These are phyloP conservation scores for Acer saccharum DNA, from an alignment of 345 rosid species.

Conservation along the genomic window DNA sequence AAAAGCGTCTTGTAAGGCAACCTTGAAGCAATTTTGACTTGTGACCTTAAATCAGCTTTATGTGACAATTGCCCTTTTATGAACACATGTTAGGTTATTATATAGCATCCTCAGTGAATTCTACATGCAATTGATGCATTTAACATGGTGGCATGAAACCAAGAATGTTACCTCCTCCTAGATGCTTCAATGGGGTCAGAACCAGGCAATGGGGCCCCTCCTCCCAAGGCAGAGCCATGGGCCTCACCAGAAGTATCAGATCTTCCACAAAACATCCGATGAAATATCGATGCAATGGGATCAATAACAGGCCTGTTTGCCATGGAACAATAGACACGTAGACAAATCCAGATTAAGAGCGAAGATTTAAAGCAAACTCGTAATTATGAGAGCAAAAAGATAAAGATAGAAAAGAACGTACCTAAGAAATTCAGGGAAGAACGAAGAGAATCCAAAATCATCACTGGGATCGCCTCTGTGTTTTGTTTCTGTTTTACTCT, in stretches of 20 bases:
- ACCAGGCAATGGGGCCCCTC: slow-evolving; percentile 80
- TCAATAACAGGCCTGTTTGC: slow-evolving; percentile 76
- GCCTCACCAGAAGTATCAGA: slow-evolving; percentile 47
- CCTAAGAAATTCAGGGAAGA: slow-evolving; percentile 92
- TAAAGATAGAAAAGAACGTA: slow-evolving; percentile 20
- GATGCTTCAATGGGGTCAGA: slow-evolving; percentile 96
- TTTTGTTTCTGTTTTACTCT: slow-evolving; percentile 83
- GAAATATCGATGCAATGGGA: slow-evolving; percentile 79
- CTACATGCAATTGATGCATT: slow-evolving; percentile 2
- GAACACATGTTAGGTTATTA: background rate
- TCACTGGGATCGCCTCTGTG: slow-evolving; percentile 93
- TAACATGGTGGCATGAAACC: background rate
- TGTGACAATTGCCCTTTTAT: background rate
- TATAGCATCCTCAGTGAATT: background rate
- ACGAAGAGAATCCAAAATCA: slow-evolving; percentile 89
- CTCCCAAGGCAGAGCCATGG: slow-evolving; percentile 56
- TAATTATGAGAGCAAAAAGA: slow-evolving; percentile 1
- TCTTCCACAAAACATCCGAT: slow-evolving; percentile 84
- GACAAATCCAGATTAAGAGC: slow-evolving; percentile 6
- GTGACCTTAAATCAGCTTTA: background rate
- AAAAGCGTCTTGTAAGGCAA: background rate
- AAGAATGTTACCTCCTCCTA: slow-evolving; percentile 72
- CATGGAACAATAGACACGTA: slow-evolving; percentile 9
- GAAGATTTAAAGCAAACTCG: slow-evolving; percentile 9
- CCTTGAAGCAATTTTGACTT: background rate